These are phyloP conservation scores for Nigrospora sphaerica DNA, from an alignment of 2,329 filamentous ascomycete species.

Conservation along the genomic window DNA sequence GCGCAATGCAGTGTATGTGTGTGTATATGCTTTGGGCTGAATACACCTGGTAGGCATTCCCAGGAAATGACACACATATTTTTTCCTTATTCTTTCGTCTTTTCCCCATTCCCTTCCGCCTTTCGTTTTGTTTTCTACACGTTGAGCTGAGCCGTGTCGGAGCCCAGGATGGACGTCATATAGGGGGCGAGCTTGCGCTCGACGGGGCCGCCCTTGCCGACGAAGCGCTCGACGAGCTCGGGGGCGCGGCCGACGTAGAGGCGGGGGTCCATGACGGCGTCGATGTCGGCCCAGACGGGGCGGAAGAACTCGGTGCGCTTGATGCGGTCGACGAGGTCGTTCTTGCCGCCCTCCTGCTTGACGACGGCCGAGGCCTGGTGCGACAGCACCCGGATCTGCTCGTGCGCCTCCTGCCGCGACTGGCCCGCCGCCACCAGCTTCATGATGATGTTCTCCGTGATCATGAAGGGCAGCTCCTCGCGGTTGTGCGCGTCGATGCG, in stretches of 20 bases:
- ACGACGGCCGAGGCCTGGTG: constrained; percentile 64
- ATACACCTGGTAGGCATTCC: too few species aligned
- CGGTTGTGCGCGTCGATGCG: constrained; percentile 64
- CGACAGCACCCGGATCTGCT: constrained; percentile 70
- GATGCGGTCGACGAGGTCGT: constrained; percentile 78
- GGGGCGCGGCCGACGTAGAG: constrained; percentile 38
- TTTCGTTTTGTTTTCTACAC: constrained; percentile 18
- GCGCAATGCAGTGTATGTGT: too few species aligned
- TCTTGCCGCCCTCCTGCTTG: constrained; percentile 43
- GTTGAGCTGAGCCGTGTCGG: constrained; percentile 28
- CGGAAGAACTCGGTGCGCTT: constrained; percentile 66
- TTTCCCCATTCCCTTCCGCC: too few species aligned
- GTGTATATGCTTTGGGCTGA: too few species aligned
- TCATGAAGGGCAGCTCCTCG: constrained; percentile 70
- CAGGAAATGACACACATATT: too few species aligned
- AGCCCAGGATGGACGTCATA: constrained; percentile 23
- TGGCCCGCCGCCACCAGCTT: constrained; percentile 18
- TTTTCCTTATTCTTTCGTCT: too few species aligned
- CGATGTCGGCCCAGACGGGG: constrained; percentile 62
- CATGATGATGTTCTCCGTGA: constrained; percentile 34
- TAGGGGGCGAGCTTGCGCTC: constrained; percentile 32
- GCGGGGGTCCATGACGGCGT: constrained; percentile 58
- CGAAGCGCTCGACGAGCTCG: constrained; percentile 38
- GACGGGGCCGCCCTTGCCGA: constrained; percentile 29
- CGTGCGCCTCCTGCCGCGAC: constrained; percentile 14